Evolutionary conservation across 768 basidiomycete species (phyloP), one percentile per base, ranked within the genome.

Genomic region (Boletus rubescentipes): DNA sequence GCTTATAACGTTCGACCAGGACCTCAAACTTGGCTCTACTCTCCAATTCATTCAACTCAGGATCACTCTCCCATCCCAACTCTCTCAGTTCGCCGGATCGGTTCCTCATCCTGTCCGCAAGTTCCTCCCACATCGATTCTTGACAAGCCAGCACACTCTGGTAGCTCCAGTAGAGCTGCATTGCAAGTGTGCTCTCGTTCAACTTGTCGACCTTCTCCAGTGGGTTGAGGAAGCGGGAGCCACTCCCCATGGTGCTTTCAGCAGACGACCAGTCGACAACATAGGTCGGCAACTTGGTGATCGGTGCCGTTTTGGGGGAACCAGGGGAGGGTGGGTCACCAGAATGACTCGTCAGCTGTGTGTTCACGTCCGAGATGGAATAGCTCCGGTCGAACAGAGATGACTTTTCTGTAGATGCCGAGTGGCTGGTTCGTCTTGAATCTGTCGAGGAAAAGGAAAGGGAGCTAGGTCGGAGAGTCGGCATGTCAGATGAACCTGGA

Each of bases 101-200:
- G 60, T 86, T 85, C 46, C 82, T 74, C 67, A 85, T 75, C 55
- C 81, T 77, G 56, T 84, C 80, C 58, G 79, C 79, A 45, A 89
- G 74, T 50, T 86, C 85, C 56, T 87, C 86, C 86, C 86, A 89
- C 85, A 89, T 86, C 29, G 85, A 80, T 62, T 88, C 87, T 66
- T 85, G 80, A 59, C 84, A 86, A 12, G 83, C 84, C 12, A 86
- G 65, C 9, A 89, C 82, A 18, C 71, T 67, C 59, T 83, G 79
- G 55, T 80, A 87, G n/a, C 82, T 79, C 56, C 77, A 75, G 61
- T 86, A 82, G 4, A 89, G 76, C 52, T 89, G 86, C 84, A 88
- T 86, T 0, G 85, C 85, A 29, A 86, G 75, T 2, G 84, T 83
- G 40, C 83, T 78, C 49, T 85, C 81, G 54, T 72, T 82, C 57